A percentile compares a stretch with the other conserved stretches of the same genome.
These are phyloP conservation scores for Chlamydomonas incerta DNA, from an alignment of 139 green algal species.

Conservation along the genomic window DNA sequence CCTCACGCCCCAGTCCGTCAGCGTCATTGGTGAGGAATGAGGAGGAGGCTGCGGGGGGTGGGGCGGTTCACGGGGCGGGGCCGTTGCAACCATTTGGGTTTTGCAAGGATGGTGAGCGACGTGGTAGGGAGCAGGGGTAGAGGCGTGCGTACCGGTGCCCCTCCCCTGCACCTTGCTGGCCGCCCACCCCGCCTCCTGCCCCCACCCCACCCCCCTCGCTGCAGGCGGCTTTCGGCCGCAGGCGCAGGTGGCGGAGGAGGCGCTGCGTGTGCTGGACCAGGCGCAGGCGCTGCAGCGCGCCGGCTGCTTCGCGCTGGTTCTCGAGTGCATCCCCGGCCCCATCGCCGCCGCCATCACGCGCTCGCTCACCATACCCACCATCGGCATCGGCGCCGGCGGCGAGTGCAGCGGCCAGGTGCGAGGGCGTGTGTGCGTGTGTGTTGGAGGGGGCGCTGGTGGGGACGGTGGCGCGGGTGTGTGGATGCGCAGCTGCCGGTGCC, in stretches of 20 bases:
- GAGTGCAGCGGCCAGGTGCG: slow-evolving; percentile 86
- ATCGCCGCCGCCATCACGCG: slow-evolving; percentile 92
- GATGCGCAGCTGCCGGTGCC: neutral
- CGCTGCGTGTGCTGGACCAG: slow-evolving; percentile 78
- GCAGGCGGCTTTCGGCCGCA: slow-evolving; percentile 94
- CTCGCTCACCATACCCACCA: slow-evolving; percentile 92
- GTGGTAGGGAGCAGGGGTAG: too few relatives aligned
- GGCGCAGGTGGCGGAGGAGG: slow-evolving; percentile 82
- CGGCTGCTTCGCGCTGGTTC: slow-evolving; percentile 95
- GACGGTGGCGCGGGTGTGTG: neutral
- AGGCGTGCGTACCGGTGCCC: too few relatives aligned
- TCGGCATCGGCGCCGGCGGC: slow-evolving; percentile 95
- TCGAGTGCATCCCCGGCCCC: slow-evolving; percentile 94
- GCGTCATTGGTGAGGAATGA: slow-evolving; percentile 66
- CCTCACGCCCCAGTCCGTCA: slow-evolving; percentile 93
- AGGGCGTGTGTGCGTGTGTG: too few relatives aligned
- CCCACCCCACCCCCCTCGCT: neutral
- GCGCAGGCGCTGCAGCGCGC: slow-evolving; percentile 67
- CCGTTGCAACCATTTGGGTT: too few relatives aligned
- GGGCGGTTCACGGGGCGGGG: too few relatives aligned
- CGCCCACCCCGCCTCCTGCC: neutral
- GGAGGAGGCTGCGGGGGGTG: neutral
- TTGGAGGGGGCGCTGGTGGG: too few relatives aligned
- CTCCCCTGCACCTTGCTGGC: neutral
- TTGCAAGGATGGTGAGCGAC: too few relatives aligned